A percentile compares a stretch with the other conserved stretches of the same genome.
Conservation (phyloP, 179 eudicot species). For the Dionaea muscipula region DNA sequence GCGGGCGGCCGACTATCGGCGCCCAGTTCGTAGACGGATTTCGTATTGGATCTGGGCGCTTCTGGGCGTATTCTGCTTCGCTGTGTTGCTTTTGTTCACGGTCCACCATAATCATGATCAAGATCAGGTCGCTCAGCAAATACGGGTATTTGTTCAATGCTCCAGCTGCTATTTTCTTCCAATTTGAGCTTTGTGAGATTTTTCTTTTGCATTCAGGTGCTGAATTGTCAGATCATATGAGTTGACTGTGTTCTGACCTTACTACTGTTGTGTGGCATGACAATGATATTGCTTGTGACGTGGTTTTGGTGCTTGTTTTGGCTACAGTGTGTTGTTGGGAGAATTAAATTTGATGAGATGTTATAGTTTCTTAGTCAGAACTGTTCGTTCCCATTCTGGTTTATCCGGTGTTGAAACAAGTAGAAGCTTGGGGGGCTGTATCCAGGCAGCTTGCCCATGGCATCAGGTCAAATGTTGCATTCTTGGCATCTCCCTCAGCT, state of each 20-base stretch:
- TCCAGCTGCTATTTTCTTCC: not conserved
- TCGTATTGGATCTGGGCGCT: slow-evolving; percentile 78
- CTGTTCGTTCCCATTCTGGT: no score
- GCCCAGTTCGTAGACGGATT: slow-evolving; percentile 65
- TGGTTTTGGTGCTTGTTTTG: not conserved
- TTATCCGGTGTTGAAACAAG: no score
- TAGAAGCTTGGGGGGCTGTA: no score
- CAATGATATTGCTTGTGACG: no score
- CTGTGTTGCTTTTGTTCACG: slow-evolving; percentile 47
- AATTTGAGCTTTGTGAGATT: not conserved
- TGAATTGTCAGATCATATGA: not conserved
- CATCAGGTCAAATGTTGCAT: no score
- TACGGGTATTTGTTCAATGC: slow-evolving; percentile 28
- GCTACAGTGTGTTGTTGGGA: not conserved
- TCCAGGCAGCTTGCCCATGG: no score
- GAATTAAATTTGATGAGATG: not conserved
- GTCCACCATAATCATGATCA: slow-evolving; percentile 57
- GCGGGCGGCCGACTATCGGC: slow-evolving; percentile 81
- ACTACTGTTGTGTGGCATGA: no score
- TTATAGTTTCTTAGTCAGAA: not conserved
- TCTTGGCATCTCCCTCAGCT: no score
- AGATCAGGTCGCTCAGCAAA: slow-evolving; percentile 33
- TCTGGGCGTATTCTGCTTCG: slow-evolving; percentile 41
- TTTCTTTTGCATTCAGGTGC: not conserved
- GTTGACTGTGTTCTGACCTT: not conserved